Percentiles rank a stretch among this genome's conserved stretches.
Conservation (phyloP, 441 rosid species). For the Biscutella auriculata region DNA sequence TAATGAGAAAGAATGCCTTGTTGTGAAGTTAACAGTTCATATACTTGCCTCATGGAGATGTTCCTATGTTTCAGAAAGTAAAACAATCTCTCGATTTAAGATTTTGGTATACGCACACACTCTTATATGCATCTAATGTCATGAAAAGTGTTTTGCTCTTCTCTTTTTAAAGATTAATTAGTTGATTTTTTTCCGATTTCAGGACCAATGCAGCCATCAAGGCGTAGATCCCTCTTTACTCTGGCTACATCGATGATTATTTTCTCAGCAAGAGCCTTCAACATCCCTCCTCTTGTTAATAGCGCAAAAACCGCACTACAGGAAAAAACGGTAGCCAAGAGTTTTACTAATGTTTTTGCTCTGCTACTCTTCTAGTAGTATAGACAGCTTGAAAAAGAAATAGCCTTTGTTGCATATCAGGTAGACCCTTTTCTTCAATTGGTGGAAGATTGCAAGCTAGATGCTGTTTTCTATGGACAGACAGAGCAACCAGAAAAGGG, state of each 20-base stretch:
- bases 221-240: constrained; percentile 61
- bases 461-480: constrained; percentile 32
- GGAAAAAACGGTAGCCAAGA: constrained; percentile 41
- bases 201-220: constrained; percentile 75
- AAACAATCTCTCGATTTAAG: background rate
- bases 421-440: constrained; percentile 64
- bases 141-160: too few species aligned
- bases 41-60: too few species aligned
- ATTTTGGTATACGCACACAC: background rate
- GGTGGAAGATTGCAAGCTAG: constrained; percentile 62
- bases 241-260: constrained; percentile 69
- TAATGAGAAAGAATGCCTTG: too few species aligned
- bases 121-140: background rate
- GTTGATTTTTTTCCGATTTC: constrained; percentile 21
- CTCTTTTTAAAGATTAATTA: constrained; percentile 13
- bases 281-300: constrained; percentile 49
- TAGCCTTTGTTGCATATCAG: constrained; percentile 24
- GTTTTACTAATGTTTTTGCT: constrained; percentile 10
- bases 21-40: too few species aligned
- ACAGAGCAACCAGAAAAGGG: constrained; percentile 17
- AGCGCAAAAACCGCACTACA: constrained; percentile 54
- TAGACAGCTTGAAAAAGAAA: background rate
- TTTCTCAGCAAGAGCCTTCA: constrained; percentile 67
- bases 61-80: too few species aligned
- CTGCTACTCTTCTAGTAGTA: background rate